These are phyloP conservation scores for Suhomyces kilbournensis DNA, from an alignment of 805 yeast species.

Conservation along the genomic window DNA sequence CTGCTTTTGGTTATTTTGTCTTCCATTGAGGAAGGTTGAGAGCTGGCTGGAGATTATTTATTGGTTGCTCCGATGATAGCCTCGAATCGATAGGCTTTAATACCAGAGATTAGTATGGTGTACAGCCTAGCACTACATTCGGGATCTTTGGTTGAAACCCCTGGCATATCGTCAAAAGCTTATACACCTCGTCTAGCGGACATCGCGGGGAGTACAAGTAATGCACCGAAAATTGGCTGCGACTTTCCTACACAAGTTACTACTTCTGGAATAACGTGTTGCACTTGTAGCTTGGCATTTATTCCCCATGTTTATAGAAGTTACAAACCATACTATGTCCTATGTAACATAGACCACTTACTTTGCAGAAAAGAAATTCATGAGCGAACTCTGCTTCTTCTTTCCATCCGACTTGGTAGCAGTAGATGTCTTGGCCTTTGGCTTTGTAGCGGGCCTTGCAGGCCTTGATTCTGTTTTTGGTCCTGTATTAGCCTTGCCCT, in stretches of 20 bases:
- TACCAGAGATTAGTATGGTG: neutral
- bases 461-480: constrained; percentile 9
- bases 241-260: neutral
- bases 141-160: too few relatives aligned
- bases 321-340: neutral
- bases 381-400: constrained; percentile 43
- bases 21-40: neutral
- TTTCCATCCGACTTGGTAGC: constrained; percentile 10
- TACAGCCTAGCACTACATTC: neutral
- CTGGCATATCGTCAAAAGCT: too few relatives aligned
- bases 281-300: neutral
- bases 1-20: neutral
- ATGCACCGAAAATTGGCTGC: neutral
- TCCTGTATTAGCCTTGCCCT: constrained; percentile 16
- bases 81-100: neutral
- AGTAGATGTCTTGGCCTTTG: constrained; percentile 12
- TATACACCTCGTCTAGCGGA: neutral
- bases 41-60: neutral
- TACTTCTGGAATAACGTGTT: neutral
- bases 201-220: neutral
- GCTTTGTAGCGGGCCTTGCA: constrained; percentile 8
- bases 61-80: neutral
- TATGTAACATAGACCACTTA: neutral
- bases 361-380: constrained; percentile 48
- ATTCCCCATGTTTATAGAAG: neutral